These are phyloP conservation scores for Metrosideros polymorpha DNA, from an alignment of 441 rosid species.

Conservation along the genomic window DNA sequence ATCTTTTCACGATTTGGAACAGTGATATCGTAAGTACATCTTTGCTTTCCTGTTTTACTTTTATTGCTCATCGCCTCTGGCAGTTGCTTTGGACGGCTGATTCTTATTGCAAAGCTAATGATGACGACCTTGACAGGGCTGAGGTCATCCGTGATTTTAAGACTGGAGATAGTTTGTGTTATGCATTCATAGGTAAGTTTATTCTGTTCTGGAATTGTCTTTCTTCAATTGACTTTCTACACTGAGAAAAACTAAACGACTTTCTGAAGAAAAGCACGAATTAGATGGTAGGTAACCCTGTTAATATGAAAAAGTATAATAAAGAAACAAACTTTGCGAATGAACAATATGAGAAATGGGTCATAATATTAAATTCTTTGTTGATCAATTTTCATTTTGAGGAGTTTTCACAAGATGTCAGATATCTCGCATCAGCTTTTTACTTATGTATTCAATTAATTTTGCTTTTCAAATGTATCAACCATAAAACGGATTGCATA, in stretches of 20 bases:
- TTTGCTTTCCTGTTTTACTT: not conserved
- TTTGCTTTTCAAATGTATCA: not conserved
- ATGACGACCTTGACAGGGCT: constrained; percentile 47
- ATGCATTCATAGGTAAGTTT: constrained; percentile 83
- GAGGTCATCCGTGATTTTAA: constrained; percentile 88
- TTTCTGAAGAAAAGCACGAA: not conserved
- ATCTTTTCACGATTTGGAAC: constrained; percentile 97
- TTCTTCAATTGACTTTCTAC: not conserved
- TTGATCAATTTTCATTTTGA: not conserved
- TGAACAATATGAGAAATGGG: not conserved
- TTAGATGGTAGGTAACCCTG: not conserved
- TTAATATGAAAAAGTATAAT: not conserved
- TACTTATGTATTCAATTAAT: not conserved
- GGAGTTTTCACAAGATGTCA: not conserved
- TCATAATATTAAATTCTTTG: not conserved
- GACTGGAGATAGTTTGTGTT: constrained; percentile 97
- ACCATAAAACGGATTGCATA: not conserved
- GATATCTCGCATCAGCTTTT: not conserved
- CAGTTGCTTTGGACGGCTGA: not conserved
- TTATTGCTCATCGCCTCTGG: not conserved
- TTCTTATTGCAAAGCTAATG: not conserved
- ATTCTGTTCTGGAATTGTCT: not conserved
- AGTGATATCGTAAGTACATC: constrained; percentile 57
- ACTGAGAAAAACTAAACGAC: not conserved
- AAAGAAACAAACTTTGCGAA: not conserved